A percentile compares a stretch with the other conserved stretches of the same genome.
These are phyloP conservation scores for Viridothelium virens DNA, from an alignment of 495 filamentous ascomycete genomes.

Conservation along the genomic window DNA sequence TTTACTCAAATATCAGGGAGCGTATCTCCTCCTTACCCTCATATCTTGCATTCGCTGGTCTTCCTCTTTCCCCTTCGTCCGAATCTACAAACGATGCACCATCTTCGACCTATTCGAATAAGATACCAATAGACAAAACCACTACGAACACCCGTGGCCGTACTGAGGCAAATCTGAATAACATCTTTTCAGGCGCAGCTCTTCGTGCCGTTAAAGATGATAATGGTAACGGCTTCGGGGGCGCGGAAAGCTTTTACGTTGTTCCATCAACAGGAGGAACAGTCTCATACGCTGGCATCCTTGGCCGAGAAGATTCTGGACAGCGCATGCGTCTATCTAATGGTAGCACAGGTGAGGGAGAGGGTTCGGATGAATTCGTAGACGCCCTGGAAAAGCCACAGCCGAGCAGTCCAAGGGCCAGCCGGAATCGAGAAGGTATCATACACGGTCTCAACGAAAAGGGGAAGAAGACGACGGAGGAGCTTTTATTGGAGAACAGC, in stretches of 20 bases:
- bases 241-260: conserved; percentile 85
- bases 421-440: conserved; percentile 13
- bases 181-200: conserved; percentile 71
- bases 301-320: conserved; percentile 47
- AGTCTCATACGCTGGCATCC: conserved; percentile 80
- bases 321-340: conserved; percentile 34
- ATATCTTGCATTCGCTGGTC: conserved; percentile 82
- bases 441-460: conserved; percentile 28
- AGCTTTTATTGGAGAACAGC: conserved; percentile 73
- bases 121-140: conserved; percentile 35
- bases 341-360: conserved; percentile 44
- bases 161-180: conserved; percentile 62
- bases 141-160: conserved; percentile 27
- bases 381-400: conserved; percentile 67
- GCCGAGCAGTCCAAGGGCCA: conserved; percentile 26
- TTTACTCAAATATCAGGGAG: conserved; percentile 52
- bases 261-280: conserved; percentile 87
- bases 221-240: conserved; percentile 38
- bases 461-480: conserved; percentile 56
- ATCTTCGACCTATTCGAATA: conserved; percentile 17
- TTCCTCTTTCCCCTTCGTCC: conserved; percentile 53
- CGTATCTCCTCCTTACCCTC: conserved; percentile 46
- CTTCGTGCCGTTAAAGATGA: conserved; percentile 59
- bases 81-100: conserved; percentile 11
- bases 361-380: conserved; percentile 65